Conservation (phyloP, 306 rosid species). For the Biancaea sappan region DNA sequence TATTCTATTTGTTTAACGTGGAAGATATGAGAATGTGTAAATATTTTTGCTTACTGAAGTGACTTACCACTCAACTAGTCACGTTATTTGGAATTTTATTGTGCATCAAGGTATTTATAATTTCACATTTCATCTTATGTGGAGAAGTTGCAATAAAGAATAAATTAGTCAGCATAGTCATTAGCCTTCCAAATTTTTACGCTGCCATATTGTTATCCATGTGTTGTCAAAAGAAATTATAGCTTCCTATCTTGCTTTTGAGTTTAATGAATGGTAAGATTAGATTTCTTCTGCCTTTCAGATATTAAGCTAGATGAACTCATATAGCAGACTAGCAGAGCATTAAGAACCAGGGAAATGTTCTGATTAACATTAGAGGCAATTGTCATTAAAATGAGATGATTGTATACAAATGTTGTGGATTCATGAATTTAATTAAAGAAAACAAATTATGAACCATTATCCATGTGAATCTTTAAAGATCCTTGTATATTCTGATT, state of each 20-base stretch:
- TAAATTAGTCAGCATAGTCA: neutral
- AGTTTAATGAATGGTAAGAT: slow-evolving; percentile 3
- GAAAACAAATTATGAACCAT: too few species aligned
- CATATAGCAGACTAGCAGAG: neutral
- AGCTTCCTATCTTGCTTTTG: neutral
- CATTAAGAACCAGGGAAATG: slow-evolving; percentile 2
- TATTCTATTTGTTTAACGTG: neutral
- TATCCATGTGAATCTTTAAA: too few species aligned
- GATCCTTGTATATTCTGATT: too few species aligned
- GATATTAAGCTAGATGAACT: slow-evolving; percentile 6
- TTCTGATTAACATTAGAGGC: slow-evolving; percentile 7
- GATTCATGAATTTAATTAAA: too few species aligned
- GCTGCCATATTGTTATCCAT: neutral
- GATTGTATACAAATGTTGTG: slow-evolving; percentile 12
- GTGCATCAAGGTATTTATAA: neutral
- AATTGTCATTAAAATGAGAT: neutral
- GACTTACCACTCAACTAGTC: neutral
- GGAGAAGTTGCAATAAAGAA: neutral
- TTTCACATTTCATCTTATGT: slow-evolving; percentile 2
- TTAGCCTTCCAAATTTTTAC: slow-evolving; percentile 23
- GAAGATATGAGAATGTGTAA: neutral
- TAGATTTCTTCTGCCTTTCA: slow-evolving; percentile 13
- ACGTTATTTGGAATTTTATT: slow-evolving; percentile 3
- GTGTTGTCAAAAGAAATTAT: neutral
- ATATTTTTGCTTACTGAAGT: neutral